Base-by-base conservation (phyloP, 495 filamentous ascomycete genomes). In the Astrothelium subdiscretum region DNA sequence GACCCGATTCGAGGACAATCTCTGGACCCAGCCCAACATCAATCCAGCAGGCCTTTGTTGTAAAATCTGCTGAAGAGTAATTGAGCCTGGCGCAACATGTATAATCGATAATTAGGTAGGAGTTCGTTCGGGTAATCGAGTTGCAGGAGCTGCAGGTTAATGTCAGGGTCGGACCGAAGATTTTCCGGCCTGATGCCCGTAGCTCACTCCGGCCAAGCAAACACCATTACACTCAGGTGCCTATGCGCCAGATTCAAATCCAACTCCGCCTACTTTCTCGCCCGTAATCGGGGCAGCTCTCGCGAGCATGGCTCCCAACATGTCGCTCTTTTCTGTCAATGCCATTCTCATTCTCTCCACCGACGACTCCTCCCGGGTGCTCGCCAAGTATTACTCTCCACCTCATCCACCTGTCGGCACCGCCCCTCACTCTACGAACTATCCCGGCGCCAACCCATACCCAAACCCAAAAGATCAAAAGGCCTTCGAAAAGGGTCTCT, bases 351-450 rank as follows among this genome's bases (percentile, higher is more conserved):
- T 96, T 72, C 87, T 97, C 76, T 88, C 85, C 68, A 85, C 87
- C 64, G 86, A 94, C 71, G 92, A 97, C 70, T 86, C 87, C 68
- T 87, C 87, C 63, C 86, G 94, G 68, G 88, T 98, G 77, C 90
- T 96, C 73, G 81, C 91, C 58, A 96, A 96, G 78, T 98, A 97
- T 83, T 98, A 94, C 82, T 87, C 80, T 62, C 81, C 90, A 58
- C 92, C 91, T 58, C 94, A 97, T 76, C 79, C 85, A 66, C 83
- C 83, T 51, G 76, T 83, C 32, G 80, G 79, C 65, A 69, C 74
- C 59, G 60, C 65, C 26, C 67, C 67, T n/a, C 59, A 65, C 48
- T 73, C 77, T 31, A 69, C 80, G 48, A 75, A 82, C 67, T 81
- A 80, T 73, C 83, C 83, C 26, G 83, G 83, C 66, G 77, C 81